Evolutionary conservation across 225 moss, liverwort and hornwort genomes (phyloP).

Genomic region (Ulota crispa): DNA sequence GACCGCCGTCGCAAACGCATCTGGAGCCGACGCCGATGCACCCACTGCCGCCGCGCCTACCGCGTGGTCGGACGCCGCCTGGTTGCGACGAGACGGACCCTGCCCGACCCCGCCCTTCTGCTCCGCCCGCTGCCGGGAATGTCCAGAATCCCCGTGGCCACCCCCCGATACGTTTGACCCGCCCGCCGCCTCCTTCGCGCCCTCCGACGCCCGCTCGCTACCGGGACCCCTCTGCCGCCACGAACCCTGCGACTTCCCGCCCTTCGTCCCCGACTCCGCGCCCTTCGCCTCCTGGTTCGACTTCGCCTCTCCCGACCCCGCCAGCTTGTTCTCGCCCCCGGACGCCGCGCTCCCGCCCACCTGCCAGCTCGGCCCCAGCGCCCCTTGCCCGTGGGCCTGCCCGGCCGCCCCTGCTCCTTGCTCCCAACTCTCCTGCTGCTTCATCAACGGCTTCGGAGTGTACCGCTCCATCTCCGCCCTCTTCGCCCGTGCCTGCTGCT

Average conservation of each 20-base stretch:
- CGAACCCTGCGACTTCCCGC: constrained; percentile 62
- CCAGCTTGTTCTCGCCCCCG: constrained; percentile 17
- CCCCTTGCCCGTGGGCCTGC: constrained; percentile 14
- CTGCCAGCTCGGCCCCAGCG: neutral
- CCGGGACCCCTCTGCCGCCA: constrained; percentile 80
- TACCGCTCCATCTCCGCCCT: constrained; percentile 95
- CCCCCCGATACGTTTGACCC: constrained; percentile 20
- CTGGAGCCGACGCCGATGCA: neutral
- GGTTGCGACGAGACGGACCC: constrained; percentile 46
- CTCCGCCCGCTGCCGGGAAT: constrained; percentile 45
- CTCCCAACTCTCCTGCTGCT: constrained; percentile 69
- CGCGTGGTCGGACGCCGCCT: constrained; percentile 38
- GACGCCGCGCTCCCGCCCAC: neutral
- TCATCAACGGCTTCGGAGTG: constrained; percentile 85
- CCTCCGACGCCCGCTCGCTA: constrained; percentile 51
- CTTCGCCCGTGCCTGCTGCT: constrained; percentile 67
- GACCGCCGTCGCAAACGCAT: neutral
- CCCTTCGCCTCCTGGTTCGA: constrained; percentile 51
- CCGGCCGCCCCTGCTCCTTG: constrained; percentile 28
- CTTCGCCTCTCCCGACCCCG: constrained; percentile 37
- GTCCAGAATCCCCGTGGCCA: constrained; percentile 33
- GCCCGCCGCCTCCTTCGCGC: constrained; percentile 45
- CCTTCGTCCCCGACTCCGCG: constrained; percentile 49
- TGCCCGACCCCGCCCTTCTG: constrained; percentile 57
- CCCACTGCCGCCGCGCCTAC: neutral